Base-by-base conservation (phyloP, 345 rosid genomes). In the Brassica carinata region DNA sequence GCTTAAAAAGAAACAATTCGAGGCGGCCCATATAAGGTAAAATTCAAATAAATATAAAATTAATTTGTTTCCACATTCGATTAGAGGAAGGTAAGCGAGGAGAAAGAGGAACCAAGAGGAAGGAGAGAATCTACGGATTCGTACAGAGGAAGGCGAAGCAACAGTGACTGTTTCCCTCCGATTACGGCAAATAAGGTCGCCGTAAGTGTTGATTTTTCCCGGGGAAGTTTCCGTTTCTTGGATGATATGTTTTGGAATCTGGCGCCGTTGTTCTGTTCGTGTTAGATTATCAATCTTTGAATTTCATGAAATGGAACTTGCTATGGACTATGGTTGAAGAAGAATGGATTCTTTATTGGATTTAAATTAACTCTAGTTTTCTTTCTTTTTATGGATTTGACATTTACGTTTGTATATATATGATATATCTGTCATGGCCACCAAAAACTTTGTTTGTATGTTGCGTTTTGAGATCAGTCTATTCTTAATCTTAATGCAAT, bases 31-130 rank as follows among this genome's bases (percentile, higher is more conserved):
- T 63, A 5, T 2, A 62, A 48, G 33, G 53, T 8, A 17, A 59
- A 76, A 30, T 62, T 70, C 62, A 61, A 77, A 77, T 19, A 43
- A 69, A 30, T 59, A 62, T 70, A 17, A 70, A 63, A 29, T 29
- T 48, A 36, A 7, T 7, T 36, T 36, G 0, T 36, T 29, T 29
- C 43, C 9, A 36, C 43, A 36, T 8, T 7, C 43, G 43, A 8
- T 36, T 7, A 1, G 65, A 33, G 45, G 67, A 63, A 71, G 76
- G 53, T 33, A 77, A 77, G 70, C 75, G 70, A 70, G 61, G 68
- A 38, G 58, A 29, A 59, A 58, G 67, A 27, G 5, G 67, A 57
- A 8, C 31, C 31, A 36, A 63, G 23, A 77, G 36, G 43, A 9
- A 8, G 10, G 8, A 34, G 7, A 5, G 8, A 63, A 45, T 62